Evolutionary conservation across 495 filamentous ascomycete genomes (phyloP), one percentile per base, ranked within the genome.

Genomic region (Cercophora newfieldiana): DNA sequence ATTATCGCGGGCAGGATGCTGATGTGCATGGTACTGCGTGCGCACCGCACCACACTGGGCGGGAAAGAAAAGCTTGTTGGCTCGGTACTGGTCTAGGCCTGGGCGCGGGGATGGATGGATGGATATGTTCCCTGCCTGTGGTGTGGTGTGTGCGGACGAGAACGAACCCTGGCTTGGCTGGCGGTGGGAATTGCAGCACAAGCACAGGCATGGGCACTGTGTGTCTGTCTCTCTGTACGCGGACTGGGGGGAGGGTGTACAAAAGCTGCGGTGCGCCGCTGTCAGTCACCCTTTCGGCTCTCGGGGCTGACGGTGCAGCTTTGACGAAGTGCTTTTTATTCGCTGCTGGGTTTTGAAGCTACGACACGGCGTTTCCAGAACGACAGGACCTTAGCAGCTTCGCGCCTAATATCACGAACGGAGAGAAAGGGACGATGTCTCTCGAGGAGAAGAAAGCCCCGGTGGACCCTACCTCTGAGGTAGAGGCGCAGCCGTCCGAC

Each of bases 381-480:
- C 5, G 4, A 33, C 30, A 33, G 30, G 12, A 33, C 30, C 10
- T 44, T 14, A 16, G 37, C 18, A 14, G 37, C 37, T 44, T 2
- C 12, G 2, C 18, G 10, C 4, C 2, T 14, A 14, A 53, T 14
- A 4, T 26, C n/a, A 7, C 16, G 16, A 26, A 53, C 50, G 50
- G 12, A 8, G n/a, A 26, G 10, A 8, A 26, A 26, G 10, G 24
- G 22, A 19, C 50, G 2, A 53, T 53, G 50, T 8, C 50, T 18
- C 0, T 63, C 50, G 57, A 63, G 24, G 62, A 71, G 50, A 71
- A 71, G 63, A 68, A 66, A 58, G 18, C 59, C 1, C 26, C 64
- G 12, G 48, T 2, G 19, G 55, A 28, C 22, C 12, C 47, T 21
- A 18, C n/a, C 29, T 16, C 16, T 28, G 49, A 59, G 51, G 53